A percentile compares a stretch with the other conserved stretches of the same genome.
Conservation (phyloP, 768 basidiomycete genomes). For the Daedaleopsis nitida region DNA sequence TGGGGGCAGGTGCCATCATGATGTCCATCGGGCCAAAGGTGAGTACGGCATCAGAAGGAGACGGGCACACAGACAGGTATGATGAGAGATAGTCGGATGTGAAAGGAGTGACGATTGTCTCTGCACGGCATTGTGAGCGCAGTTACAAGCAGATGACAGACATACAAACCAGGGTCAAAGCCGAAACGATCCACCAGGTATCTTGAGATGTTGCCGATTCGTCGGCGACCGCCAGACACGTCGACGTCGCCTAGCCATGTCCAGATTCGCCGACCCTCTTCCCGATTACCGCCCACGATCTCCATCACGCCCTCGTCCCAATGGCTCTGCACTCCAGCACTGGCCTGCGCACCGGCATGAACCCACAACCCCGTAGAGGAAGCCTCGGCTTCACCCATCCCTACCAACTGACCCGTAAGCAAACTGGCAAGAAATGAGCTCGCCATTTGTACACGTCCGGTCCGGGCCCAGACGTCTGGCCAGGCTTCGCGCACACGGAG, state of each 20-base stretch:
- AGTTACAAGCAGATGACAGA: background rate
- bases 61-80: constrained; percentile 77
- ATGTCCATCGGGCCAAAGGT: constrained; percentile 83
- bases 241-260: constrained; percentile 87
- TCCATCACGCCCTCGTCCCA: constrained; percentile 84
- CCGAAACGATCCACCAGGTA: constrained; percentile 83
- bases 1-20: constrained; percentile 72
- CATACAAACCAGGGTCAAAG: constrained; percentile 65
- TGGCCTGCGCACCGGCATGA: constrained; percentile 36
- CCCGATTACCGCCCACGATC: constrained; percentile 73
- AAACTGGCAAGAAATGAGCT: constrained; percentile 74
- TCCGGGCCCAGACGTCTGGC: constrained; percentile 79
- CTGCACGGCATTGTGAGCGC: constrained; percentile 35
- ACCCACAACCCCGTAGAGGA: constrained; percentile 81
- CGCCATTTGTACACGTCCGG: constrained; percentile 77
- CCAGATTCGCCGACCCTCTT: constrained; percentile 71
- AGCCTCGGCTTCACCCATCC: constrained; percentile 76
- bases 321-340: constrained; percentile 32
- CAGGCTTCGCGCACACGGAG: constrained; percentile 78
- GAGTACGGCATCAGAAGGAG: constrained; percentile 72
- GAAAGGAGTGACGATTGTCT: constrained; percentile 74
- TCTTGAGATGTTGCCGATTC: constrained; percentile 65
- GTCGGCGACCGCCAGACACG: constrained; percentile 60
- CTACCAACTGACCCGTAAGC: constrained; percentile 69
- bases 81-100: constrained; percentile 75